Evolutionary conservation across 1,139 yeast species (phyloP), one percentile per base, ranked within the genome.

Genomic region (Protomyces inouyei): DNA sequence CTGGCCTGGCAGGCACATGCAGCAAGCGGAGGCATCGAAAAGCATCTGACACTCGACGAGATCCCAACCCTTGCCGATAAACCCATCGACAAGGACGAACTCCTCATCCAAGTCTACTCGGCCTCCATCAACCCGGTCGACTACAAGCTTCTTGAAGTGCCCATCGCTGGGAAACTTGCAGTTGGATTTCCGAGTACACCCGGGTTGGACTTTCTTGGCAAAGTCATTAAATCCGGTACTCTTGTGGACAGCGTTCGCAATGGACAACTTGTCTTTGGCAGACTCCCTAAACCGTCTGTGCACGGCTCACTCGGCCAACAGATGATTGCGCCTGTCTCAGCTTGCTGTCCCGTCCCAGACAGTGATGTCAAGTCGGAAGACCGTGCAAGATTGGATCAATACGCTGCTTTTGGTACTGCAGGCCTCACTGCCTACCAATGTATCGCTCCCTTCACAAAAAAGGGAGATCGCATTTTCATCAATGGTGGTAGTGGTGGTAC

Each of bases 401-500:
- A 57, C 37, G 64, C 56, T 18, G 64, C 60, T 3, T 37, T 57
- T n/a, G 66, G 66, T 35, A 57, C 61, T 2, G 64, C 66, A 3
- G 66, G 60, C 3, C 16, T 64, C n/a, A 64, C 66, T 3, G 66
- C 66, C 25, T 64, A 51, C 52, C 63, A 64, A 52, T 55, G 55
- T 14, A 54, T 64, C 45, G 52, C 51, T 2, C 56, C 57, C 3
- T 52, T 45, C 21, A 57, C 59, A 32, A 25, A 57, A 16, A 57
- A 57, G 28, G 64, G 61, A 12, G 36, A 45, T 28, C 55, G 54
- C 32, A 48, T 65, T 23, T 55, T 65, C 9, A 52, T 65, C 53
- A 60, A 52, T 35, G 67, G 66, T 2, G 67, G 61, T 3, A 46
- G 61, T 5, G 67, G 67, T 14, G 67, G 65, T 16, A 61, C 64